Evolutionary conservation across 1,284 basidiomycete species (phyloP).

Genomic region (Ceratobasidium sp.): DNA sequence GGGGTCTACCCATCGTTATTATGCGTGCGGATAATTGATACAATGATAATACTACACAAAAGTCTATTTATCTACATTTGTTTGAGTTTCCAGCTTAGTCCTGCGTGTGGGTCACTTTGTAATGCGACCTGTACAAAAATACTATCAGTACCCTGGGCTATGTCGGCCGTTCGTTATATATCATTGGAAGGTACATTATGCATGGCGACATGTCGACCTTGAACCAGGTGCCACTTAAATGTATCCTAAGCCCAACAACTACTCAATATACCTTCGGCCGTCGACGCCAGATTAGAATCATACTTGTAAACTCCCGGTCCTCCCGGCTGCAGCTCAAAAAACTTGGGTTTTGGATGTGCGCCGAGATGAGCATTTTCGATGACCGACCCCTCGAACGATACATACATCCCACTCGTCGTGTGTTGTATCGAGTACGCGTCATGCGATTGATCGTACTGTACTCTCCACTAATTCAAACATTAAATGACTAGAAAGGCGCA

Average conservation of each 20-base stretch:
- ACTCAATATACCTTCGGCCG: neutral
- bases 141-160: neutral
- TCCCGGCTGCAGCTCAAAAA: neutral
- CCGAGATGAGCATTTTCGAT: conserved; percentile 31
- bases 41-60: neutral
- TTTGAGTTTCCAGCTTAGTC: conserved; percentile 5
- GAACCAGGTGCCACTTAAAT: conserved; percentile 4
- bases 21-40: too few species aligned
- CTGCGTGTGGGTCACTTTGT: conserved; percentile 2
- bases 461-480: conserved; percentile 9
- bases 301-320: neutral
- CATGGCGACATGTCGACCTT: neutral
- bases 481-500: neutral
- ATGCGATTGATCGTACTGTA: conserved; percentile 18
- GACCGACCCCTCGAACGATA: conserved; percentile 25
- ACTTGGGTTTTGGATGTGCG: conserved; percentile 24
- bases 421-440: conserved; percentile 22
- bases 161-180: neutral
- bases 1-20: neutral
- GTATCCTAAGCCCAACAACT: neutral
- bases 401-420: conserved; percentile 9
- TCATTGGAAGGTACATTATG: conserved; percentile 40
- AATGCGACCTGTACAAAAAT: conserved; percentile 2
- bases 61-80: conserved; percentile 9
- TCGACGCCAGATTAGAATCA: neutral